A percentile compares a stretch with the other conserved stretches of the same genome.
Conservation (phyloP, 441 rosid species). For the Populus hybrid region DNA sequence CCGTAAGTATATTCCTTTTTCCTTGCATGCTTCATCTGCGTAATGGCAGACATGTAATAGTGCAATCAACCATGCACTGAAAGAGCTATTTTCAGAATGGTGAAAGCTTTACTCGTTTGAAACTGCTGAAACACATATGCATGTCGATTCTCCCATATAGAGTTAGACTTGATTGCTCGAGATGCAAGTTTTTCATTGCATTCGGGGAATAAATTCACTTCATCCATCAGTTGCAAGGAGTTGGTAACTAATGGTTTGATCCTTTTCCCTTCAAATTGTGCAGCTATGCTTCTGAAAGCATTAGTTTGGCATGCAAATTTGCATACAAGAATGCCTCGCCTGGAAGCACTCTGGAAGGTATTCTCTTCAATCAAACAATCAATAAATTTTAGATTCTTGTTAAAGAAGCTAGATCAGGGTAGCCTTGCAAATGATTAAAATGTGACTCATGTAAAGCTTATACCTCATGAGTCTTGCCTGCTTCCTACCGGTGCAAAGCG, state of each 20-base stretch:
- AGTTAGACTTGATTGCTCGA: not conserved
- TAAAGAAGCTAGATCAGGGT: not conserved
- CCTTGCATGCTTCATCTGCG: not conserved
- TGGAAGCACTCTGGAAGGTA: constrained; percentile 83
- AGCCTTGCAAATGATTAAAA: not conserved
- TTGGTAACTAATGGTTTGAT: not conserved
- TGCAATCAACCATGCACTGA: not conserved
- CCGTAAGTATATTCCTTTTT: constrained; percentile 40
- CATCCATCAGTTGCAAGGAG: not conserved
- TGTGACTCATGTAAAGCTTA: not conserved
- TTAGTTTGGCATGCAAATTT: constrained; percentile 76
- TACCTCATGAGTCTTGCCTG: not conserved
- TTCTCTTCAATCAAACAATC: constrained; percentile 5
- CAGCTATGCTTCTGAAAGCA: constrained; percentile 88
- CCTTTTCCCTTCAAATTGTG: constrained; percentile 22
- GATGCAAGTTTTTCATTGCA: constrained; percentile 3
- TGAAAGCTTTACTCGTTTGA: not conserved
- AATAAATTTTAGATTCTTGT: not conserved
- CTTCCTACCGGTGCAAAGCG: not conserved
- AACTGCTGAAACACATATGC: not conserved
- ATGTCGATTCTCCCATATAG: not conserved
- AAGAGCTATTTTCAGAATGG: not conserved
- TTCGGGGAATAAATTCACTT: not conserved
- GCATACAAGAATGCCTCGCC: constrained; percentile 83
- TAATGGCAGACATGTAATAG: not conserved